Evolutionary conservation across 768 basidiomycete species (phyloP).

Genomic region (Rhizopogon vinicolor): DNA sequence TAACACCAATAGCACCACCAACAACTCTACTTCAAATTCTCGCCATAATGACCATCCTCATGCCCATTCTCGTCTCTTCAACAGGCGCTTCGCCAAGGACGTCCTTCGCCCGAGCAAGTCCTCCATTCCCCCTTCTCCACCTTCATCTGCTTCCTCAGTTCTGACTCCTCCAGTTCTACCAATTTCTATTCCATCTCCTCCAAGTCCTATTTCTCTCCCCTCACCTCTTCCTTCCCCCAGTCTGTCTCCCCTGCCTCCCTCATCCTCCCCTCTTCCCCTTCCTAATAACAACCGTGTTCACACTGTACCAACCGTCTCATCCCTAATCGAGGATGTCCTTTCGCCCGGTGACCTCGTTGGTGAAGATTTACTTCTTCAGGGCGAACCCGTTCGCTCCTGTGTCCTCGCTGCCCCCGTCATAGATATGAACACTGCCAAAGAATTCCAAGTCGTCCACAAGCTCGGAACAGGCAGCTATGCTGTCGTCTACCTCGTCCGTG

Average conservation of each 20-base stretch:
- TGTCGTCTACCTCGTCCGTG: conserved; percentile 88
- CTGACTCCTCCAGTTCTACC: conserved; percentile 6
- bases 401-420: conserved; percentile 37
- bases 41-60: conserved; percentile 22
- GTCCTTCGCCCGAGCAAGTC: conserved; percentile 13
- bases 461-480: conserved; percentile 91
- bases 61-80: conserved; percentile 24
- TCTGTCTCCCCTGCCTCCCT: conserved; percentile 23
- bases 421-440: conserved; percentile 40
- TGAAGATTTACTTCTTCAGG: conserved; percentile 60
- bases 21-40: conserved; percentile 5
- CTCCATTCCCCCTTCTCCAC: conserved; percentile 11
- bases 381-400: conserved; percentile 52
- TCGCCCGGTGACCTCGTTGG: conserved; percentile 71
- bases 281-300: conserved; percentile 31
- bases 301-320: conserved; percentile 22
- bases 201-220: conserved; percentile 29
- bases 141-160: conserved; percentile 5
- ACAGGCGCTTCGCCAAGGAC: conserved; percentile 31
- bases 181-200: conserved; percentile 24
- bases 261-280: conserved; percentile 30
- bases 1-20: too few relatives aligned
- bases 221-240: conserved; percentile 28
- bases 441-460: conserved; percentile 81
- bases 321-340: conserved; percentile 48